Base-by-base conservation (phyloP, 2,329 filamentous ascomycete species). In the Chrysoporthe deuterocubensis region DNA sequence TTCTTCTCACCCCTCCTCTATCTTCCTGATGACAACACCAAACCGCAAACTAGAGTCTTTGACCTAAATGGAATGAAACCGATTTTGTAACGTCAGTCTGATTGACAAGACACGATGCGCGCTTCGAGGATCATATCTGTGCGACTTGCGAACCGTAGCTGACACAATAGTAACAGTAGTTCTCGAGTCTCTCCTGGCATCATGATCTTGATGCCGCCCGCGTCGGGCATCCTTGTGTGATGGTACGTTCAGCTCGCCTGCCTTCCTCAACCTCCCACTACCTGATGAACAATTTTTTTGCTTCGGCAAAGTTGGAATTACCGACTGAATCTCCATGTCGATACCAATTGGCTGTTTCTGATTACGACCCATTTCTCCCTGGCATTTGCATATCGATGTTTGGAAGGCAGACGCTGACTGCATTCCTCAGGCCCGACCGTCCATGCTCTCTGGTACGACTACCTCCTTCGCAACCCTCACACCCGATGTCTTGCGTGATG, bases 41-140 rank as follows among this genome's bases (percentile, higher is more conserved):
- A 90, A 93, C 91, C 91, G 87, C 90, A 90, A 94, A 94, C 92
- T 96, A 96, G 93, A 96, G 93, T 96, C 93, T 96, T 96, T 96
- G 93, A 96, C 89, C 91, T 84, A 79, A 78, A 79, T 34, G 85
- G 89, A 86, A 90, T 95, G 92, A 94, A 94, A 95, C 90, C 80
- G 88, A 78, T 85, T 88, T 89, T 92, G 90, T 88, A 90, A 95
- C 92, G 92, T 96, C 92, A 96, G 92, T 93, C 92, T 96, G 92
- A 80, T 77, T 69, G 67, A 68, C 69, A 67, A 69, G 70, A 67
- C 67, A 67, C 69, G 68, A 68, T 68, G 71, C 67, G 66, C 69
- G 67, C 56, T 66, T 43, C 65, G 57, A 54, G 60, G 14, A 58
- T 46, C 68, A 72, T 58, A n/a, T 42, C n/a, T 50, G 60, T 48